Conservation (phyloP, 1,139 yeast genomes). For the Zygoascus sp. region DNA sequence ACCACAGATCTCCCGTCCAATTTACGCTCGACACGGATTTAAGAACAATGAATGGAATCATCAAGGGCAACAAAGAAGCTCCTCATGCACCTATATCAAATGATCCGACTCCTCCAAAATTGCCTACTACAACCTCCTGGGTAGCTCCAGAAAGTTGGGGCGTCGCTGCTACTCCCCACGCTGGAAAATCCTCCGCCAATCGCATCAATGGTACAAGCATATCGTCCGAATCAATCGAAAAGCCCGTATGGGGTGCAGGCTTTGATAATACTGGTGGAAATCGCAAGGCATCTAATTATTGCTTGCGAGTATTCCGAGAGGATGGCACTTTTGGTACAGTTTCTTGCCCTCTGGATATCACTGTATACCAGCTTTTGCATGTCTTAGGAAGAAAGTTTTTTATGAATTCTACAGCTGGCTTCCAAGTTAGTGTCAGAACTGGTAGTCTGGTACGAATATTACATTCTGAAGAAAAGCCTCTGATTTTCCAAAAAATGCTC, state of each 20-base stretch:
- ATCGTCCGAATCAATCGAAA: slow-evolving; percentile 18
- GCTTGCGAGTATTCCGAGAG: slow-evolving; percentile 67
- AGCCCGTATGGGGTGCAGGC: slow-evolving; percentile 17
- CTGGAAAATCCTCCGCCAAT: slow-evolving; percentile 15
- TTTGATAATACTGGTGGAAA: slow-evolving; percentile 16
- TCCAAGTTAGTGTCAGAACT: slow-evolving; percentile 71
- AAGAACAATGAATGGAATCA: slow-evolving; percentile 51
- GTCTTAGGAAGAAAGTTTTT: slow-evolving; percentile 73
- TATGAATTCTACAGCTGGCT: slow-evolving; percentile 62
- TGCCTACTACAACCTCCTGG: slow-evolving; percentile 41
- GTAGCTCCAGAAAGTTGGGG: slow-evolving; percentile 81
- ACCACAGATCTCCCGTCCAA: slow-evolving; percentile 8
- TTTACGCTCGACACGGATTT: slow-evolving; percentile 44
- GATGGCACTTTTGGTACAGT: slow-evolving; percentile 82
- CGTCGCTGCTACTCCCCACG: slow-evolving; percentile 34
- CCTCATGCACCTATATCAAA: slow-evolving; percentile 7
- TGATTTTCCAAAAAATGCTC: slow-evolving; percentile 69
- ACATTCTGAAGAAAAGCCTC: slow-evolving; percentile 69
- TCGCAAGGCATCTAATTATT: slow-evolving; percentile 33
- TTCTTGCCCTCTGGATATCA: slow-evolving; percentile 67
- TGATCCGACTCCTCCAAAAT: background rate
- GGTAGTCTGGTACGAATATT: slow-evolving; percentile 77
- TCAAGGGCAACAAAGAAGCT: slow-evolving; percentile 23
- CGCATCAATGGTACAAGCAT: slow-evolving; percentile 10
- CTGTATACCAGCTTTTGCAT: slow-evolving; percentile 68